Conservation (phyloP, 2,329 filamentous ascomycete species). For the Ophiostoma piceae region DNA sequence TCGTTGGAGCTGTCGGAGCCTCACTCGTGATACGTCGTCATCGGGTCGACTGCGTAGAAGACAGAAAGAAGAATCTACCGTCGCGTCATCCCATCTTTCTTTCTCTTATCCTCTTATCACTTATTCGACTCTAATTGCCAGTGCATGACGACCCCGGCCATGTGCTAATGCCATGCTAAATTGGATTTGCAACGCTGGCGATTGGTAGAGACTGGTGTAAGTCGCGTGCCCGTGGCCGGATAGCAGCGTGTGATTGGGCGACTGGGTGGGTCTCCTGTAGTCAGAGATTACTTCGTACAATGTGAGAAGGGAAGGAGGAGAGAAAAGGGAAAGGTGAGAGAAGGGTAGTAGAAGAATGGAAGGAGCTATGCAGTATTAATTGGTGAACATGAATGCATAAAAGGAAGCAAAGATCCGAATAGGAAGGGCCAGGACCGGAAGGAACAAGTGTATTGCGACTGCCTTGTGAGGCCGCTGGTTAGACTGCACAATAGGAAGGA, state of each 20-base stretch:
- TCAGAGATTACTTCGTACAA: background rate
- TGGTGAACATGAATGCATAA: background rate
- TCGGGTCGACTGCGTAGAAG: background rate
- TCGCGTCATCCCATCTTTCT: background rate
- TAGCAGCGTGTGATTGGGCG: background rate
- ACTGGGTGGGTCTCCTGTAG: background rate
- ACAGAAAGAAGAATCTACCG: background rate
- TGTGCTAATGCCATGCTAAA: background rate
- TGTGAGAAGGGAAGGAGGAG: background rate
- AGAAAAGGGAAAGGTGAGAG: background rate
- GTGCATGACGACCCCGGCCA: background rate
- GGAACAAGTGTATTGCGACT: background rate
- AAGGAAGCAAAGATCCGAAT: background rate
- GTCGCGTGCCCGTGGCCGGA: background rate
- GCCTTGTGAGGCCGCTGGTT: background rate
- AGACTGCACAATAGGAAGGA: background rate
- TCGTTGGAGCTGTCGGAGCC: background rate
- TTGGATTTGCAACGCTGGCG: slow-evolving; percentile 4
- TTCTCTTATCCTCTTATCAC: background rate
- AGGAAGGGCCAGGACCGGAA: background rate
- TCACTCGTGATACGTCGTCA: background rate
- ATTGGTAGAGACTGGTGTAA: background rate
- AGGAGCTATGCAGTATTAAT: background rate
- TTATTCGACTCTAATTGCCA: background rate
- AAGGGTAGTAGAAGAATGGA: background rate